These are phyloP conservation scores for Colletotrichum sp. DNA, from an alignment of 2,329 filamentous ascomycete species.

Conservation along the genomic window DNA sequence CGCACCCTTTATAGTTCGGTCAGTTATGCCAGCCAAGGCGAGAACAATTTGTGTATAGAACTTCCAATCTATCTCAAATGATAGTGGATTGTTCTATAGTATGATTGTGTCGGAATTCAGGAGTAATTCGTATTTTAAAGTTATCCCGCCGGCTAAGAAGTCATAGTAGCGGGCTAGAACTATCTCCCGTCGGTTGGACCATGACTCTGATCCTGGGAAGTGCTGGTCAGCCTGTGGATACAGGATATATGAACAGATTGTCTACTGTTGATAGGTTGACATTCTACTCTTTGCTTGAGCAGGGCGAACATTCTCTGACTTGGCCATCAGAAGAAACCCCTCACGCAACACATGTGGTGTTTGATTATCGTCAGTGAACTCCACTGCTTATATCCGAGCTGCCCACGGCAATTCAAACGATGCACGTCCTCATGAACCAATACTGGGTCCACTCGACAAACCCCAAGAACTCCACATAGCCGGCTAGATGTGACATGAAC, in stretches of 20 bases:
- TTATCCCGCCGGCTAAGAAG: neutral
- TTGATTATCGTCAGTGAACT: neutral
- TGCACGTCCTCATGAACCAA: neutral
- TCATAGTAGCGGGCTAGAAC: neutral
- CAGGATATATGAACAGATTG: too few species aligned
- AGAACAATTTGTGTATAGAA: neutral
- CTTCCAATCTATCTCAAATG: neutral
- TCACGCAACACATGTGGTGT: neutral
- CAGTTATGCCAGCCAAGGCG: neutral
- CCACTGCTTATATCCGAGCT: neutral
- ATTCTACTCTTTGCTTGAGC: neutral
- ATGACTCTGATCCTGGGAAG: neutral
- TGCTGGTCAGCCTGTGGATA: neutral
- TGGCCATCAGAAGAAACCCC: neutral
- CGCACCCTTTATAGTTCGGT: neutral
- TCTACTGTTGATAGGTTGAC: neutral
- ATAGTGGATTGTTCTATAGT: neutral
- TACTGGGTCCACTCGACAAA: neutral
- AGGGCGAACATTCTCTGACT: neutral
- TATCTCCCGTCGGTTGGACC: neutral
- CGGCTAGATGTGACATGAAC: neutral
- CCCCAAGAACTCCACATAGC: neutral
- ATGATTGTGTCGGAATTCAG: neutral
- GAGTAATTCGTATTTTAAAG: neutral
- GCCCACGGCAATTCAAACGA: neutral